phyloP scores from a whole-genome alignment of 306 rosid genomes.

The Rosa chinensis region DNA sequence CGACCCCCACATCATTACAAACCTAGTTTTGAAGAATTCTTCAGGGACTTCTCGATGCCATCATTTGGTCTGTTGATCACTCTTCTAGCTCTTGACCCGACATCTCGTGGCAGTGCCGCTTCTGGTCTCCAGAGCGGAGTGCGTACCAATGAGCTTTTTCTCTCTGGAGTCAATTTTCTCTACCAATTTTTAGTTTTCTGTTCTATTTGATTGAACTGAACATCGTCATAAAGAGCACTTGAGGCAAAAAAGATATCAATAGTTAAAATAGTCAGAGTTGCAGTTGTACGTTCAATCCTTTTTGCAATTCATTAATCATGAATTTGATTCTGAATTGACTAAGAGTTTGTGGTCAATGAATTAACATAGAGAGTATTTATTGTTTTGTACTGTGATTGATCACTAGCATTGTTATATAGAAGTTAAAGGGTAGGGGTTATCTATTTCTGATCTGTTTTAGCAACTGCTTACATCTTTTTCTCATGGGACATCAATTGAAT shows the following conservation, averaged over 20 bases:
- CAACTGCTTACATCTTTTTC: not conserved
- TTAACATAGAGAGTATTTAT: not conserved
- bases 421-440: not conserved
- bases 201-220: not conserved
- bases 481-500: not conserved
- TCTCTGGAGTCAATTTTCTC: not conserved
- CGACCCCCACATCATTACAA: conserved; percentile 40
- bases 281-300: not conserved
- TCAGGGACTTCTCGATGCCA: conserved; percentile 37
- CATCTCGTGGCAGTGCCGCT: conserved; percentile 45
- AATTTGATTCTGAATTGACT: not conserved
- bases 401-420: not conserved
- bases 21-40: conserved; percentile 41
- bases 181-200: not conserved
- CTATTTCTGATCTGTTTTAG: not conserved
- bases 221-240: not conserved
- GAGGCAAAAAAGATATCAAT: not conserved
- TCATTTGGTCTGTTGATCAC: conserved; percentile 41
- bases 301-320: not conserved
- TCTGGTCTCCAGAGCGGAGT: conserved; percentile 43
- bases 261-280: not conserved
- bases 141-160: conserved; percentile 18
- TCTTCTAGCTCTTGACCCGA: conserved; percentile 48
- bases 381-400: not conserved
- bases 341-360: not conserved